Evolutionary conservation across 306 rosid species (phyloP).

Genomic region (Albizia julibrissin): DNA sequence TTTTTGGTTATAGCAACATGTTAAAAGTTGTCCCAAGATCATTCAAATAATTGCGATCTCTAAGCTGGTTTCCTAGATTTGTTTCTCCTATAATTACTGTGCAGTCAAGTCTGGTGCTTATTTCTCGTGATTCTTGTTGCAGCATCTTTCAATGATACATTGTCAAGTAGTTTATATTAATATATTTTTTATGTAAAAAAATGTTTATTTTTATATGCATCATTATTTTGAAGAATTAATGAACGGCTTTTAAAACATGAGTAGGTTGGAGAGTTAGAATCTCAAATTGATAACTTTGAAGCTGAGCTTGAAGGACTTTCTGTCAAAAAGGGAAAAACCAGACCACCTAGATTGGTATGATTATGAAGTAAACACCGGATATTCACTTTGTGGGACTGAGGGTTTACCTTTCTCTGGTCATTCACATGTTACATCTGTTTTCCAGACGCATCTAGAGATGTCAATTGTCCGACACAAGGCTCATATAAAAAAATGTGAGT

Average conservation of each 20-base stretch:
- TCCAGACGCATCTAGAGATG: constrained; percentile 71
- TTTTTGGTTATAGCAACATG: background rate
- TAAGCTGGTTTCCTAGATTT: constrained; percentile 17
- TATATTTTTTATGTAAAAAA: background rate
- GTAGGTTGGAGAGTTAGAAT: constrained; percentile 80
- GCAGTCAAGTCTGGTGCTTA: background rate
- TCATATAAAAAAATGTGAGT: constrained; percentile 81
- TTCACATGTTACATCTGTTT: constrained; percentile 31
- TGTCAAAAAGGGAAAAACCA: constrained; percentile 75
- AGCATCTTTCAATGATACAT: background rate
- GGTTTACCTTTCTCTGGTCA: constrained; percentile 23
- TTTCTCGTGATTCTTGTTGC: background rate
- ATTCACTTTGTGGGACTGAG: constrained; percentile 17
- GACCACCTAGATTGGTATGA: constrained; percentile 81
- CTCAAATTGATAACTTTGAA: constrained; percentile 83
- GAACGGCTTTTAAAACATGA: constrained; percentile 6
- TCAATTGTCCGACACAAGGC: constrained; percentile 87
- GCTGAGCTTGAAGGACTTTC: constrained; percentile 85
- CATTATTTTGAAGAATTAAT: constrained; percentile 15
- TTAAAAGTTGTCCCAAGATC: background rate
- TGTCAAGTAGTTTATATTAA: background rate
- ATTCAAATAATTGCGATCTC: background rate
- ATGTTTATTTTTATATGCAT: background rate
- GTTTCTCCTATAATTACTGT: background rate
- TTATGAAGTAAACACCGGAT: constrained; percentile 18